Percentiles rank a stretch among this genome's conserved stretches.
phyloP scores from a whole-genome alignment of 73 alveolate genomes.

The Tetrahymena elliotti region DNA sequence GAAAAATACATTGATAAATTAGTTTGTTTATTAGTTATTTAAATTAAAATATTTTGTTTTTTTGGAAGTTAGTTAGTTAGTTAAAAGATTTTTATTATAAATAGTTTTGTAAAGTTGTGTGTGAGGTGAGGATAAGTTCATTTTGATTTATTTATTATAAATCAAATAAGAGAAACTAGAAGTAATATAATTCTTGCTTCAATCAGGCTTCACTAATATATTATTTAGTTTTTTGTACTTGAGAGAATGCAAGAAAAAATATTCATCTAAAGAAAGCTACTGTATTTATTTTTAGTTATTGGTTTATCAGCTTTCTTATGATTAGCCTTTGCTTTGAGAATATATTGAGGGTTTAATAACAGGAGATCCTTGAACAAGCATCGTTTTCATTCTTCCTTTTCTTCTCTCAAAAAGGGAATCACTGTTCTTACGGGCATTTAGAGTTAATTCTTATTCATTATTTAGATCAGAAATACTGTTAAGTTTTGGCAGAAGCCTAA shows the following conservation, averaged over 20 bases:
- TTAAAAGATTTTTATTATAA: too few relatives aligned
- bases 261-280: too few relatives aligned
- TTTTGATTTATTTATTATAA: too few relatives aligned
- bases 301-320: background rate
- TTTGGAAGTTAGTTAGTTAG: too few relatives aligned
- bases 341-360: background rate
- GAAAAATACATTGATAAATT: background rate
- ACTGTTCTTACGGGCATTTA: background rate
- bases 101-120: background rate
- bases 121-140: background rate
- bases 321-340: background rate
- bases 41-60: background rate
- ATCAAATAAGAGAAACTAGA: too few relatives aligned
- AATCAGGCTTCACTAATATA: background rate
- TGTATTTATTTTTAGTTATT: too few relatives aligned
- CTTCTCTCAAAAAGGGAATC: background rate
- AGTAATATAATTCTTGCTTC: background rate
- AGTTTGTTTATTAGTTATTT: too few relatives aligned
- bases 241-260: too few relatives aligned
- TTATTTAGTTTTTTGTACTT: background rate
- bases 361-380: background rate
- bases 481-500: background rate
- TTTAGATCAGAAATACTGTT: background rate
- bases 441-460: background rate
- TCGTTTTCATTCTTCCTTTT: background rate